Base-by-base conservation (phyloP, 306 rosid species). In the Dryas octopetala region DNA sequence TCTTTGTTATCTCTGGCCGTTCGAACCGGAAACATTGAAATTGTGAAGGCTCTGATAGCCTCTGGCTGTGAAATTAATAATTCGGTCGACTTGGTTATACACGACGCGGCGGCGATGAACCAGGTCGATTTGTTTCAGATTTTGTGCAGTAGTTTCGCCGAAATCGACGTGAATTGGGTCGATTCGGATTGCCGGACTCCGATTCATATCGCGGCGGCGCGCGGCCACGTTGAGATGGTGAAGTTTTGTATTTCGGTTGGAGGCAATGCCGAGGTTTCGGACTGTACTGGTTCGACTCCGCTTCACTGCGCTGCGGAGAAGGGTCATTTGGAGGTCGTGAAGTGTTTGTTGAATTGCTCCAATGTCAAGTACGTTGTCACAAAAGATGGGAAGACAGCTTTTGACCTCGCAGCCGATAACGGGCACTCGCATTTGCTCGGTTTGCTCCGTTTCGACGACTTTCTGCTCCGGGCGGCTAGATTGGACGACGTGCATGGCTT, bases 251-350 rank as follows among this genome's bases (percentile, higher is more conserved):
- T 89, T 43, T 79, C 91, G 5, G 55, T 66, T 12, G 97, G 96
- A 7, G 96, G 85, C 13, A 71, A 83, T 76, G 85, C 80, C 13
- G 86, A 90, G 16, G 62, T 50, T 2, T 66, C 19, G 3, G 98
- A 95, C 70, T 4, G 5, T 0, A 67, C 45, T 3, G 91, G 89
- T 17, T 83, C 88, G 91, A 90, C 88, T 10, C 91, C 98, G 10
- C 89, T 95, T 1, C 98, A 91, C 28, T 79, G 46, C 46, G 96
- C 98, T 0, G 90, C 97, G 48, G 86, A 86, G 41, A 81, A 71
- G 55, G 93, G 95, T 0, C 87, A 91, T 61, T 53, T 81, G 62
- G 81, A 76, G 60, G 80, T 89, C 7, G 90, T 77, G 6, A 78
- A 85, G 88, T 85, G 76, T 67, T 46, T 92, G 67, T 62, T 90